These are phyloP conservation scores for Eleusine indica DNA, from an alignment of 176 grass and related monocot species.

Conservation along the genomic window DNA sequence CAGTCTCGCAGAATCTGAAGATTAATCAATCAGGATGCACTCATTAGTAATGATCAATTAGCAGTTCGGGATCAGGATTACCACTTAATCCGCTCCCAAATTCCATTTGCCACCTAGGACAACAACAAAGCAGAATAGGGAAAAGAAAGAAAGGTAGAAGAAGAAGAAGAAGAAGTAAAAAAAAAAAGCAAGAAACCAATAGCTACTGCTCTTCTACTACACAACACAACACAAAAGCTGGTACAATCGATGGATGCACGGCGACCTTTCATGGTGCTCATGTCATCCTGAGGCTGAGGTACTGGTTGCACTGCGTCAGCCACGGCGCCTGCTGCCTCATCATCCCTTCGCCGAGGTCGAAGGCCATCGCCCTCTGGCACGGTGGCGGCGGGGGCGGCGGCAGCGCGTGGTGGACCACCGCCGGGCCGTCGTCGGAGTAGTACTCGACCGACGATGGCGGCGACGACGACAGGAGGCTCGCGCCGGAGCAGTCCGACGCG, in stretches of 20 bases:
- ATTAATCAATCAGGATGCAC: slow-evolving; percentile 49
- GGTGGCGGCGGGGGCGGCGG: slow-evolving; percentile 39
- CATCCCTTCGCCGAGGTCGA: slow-evolving; percentile 49
- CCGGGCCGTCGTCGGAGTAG: slow-evolving; percentile 44
- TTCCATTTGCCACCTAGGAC: slow-evolving; percentile 22
- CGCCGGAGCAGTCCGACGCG: slow-evolving; percentile 53
- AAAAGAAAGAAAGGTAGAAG: too few species aligned
- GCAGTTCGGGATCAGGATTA: slow-evolving; percentile 31
- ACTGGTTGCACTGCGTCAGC: slow-evolving; percentile 71
- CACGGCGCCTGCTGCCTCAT: slow-evolving; percentile 69
- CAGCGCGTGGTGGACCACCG: not conserved
- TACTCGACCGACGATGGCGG: slow-evolving; percentile 50
- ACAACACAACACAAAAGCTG: not conserved
- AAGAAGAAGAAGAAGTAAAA: too few species aligned
- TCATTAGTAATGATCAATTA: slow-evolving; percentile 50
- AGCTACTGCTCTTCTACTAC: slow-evolving; percentile 43
- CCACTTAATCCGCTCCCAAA: slow-evolving; percentile 11
- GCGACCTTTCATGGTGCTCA: slow-evolving; percentile 13
- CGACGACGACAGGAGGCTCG: slow-evolving; percentile 52
- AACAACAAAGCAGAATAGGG: not conserved
- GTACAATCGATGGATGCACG: slow-evolving; percentile 16
- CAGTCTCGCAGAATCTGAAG: not conserved
- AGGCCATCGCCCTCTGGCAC: slow-evolving; percentile 52
- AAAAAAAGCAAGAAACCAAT: not conserved
- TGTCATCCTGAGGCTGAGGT: slow-evolving; percentile 84